These are phyloP conservation scores for Vitis hybrid DNA, from an alignment of 177 flowering plant genomes.

Conservation along the genomic window DNA sequence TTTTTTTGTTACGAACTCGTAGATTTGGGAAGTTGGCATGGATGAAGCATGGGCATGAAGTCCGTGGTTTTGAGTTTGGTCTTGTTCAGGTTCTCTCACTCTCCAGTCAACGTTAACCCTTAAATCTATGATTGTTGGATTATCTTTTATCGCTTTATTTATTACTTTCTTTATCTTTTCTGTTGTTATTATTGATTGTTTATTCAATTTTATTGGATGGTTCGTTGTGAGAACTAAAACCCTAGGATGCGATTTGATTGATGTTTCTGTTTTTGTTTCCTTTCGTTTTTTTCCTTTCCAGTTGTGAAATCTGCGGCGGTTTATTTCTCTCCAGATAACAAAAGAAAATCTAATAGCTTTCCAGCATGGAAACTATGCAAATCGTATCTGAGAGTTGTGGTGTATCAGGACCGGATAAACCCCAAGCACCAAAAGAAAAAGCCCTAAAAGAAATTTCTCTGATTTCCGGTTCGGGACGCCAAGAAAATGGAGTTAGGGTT, in stretches of 20 bases:
- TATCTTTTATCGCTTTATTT: neutral
- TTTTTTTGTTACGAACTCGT: too few relatives aligned
- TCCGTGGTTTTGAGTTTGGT: too few relatives aligned
- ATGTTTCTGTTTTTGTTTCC: neutral
- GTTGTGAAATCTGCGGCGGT: slow-evolving; percentile 1
- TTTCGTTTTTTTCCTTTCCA: slow-evolving; percentile 1
- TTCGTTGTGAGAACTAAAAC: slow-evolving; percentile 1
- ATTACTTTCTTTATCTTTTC: neutral
- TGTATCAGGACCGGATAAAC: neutral
- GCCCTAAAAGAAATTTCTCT: slow-evolving; percentile 1
- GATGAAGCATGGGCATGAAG: too few relatives aligned
- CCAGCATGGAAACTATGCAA: slow-evolving; percentile 13
- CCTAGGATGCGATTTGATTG: slow-evolving; percentile 5
- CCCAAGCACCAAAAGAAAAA: slow-evolving; percentile 1
- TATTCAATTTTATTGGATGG: neutral
- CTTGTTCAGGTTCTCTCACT: too few relatives aligned
- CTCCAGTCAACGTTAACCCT: too few relatives aligned
- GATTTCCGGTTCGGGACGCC: neutral
- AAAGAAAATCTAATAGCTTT: neutral
- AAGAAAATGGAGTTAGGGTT: slow-evolving; percentile 19
- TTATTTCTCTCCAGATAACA: slow-evolving; percentile 2
- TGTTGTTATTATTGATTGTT: neutral
- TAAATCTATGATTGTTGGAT: too few relatives aligned
- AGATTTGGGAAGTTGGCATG: too few relatives aligned
- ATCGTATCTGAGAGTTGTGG: neutral